Base-by-base conservation (phyloP, 345 rosid genomes). In the Citrus sp. region DNA sequence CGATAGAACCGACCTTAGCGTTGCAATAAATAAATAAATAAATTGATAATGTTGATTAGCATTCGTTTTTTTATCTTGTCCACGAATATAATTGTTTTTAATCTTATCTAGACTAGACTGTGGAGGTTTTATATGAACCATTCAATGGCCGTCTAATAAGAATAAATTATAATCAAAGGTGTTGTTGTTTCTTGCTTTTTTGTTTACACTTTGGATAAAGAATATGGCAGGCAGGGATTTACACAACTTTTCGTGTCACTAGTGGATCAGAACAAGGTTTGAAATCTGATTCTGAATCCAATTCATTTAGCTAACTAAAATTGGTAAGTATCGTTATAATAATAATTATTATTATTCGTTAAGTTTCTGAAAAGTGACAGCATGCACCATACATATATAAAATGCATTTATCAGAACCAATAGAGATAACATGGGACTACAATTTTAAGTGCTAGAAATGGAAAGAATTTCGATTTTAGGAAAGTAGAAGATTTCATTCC, bases 121-220 rank as follows among this genome's bases (percentile, higher is more conserved):
- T 5, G 34, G 49, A 78, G 46, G 24, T 79, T 12, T 79, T 55
- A 81, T 54, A 2, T 63, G 80, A 77, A 82, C 80, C 55, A 80
- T 79, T 70, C 55, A 42, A 59, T 60, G 82, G 69, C 38, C 49
- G 24, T 63, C 67, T 34, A 16, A 16, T 16, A 13, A 16, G 6
- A 13, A 13, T 51, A 9, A 42, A 12, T 51, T 51, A 51, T 16
- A 51, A 32, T 4, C 56, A 51, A 51, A 51, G 56, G 6, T 51
- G 21, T 22, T 49, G 6, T 4, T 51, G 56, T 51, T 51, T 51
- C 56, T 51, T 51, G 56, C 55, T 22, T 56, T 60, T 56, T 70
- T 68, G 0, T 66, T 49, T 63, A 21, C 14, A n/a, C 67, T n/a
- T 70, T 42, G 79, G 66, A 58, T 56, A 77, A 73, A 79, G 77